Conservation (phyloP, 148 eudicot species). For the Chenopodium quinoa region DNA sequence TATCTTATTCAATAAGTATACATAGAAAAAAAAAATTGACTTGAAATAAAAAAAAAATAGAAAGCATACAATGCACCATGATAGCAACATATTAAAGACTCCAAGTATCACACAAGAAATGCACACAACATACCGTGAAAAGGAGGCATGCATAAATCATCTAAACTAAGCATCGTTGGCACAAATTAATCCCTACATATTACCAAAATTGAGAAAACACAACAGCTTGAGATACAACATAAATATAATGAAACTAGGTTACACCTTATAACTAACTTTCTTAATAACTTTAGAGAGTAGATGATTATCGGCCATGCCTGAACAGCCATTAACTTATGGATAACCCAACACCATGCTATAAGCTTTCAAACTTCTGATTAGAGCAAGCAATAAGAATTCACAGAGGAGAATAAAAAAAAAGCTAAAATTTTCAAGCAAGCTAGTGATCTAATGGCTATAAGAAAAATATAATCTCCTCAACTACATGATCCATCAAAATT, state of each 20-base stretch:
- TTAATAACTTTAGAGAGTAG: neutral
- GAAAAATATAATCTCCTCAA: neutral
- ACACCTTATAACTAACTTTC: neutral
- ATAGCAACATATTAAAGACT: neutral
- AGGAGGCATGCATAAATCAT: slow-evolving; percentile 1
- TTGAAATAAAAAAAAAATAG: too few species aligned
- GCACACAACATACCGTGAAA: neutral
- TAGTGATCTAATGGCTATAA: neutral
- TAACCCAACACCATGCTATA: neutral
- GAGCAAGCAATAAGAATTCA: neutral
- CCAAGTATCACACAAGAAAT: neutral
- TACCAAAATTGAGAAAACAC: neutral
- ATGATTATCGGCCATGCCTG: neutral
- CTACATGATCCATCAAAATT: neutral
- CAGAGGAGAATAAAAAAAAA: neutral
- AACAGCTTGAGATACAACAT: neutral
- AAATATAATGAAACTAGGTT: neutral
- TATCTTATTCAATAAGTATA: neutral
- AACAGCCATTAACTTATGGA: neutral
- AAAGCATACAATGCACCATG: neutral
- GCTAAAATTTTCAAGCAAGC: neutral
- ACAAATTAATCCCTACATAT: neutral
- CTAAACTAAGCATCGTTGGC: neutral
- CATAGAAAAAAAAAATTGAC: neutral
- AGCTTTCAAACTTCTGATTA: neutral